phyloP scores from a whole-genome alignment of 1,139 yeast species.

The Saccharomycopsis hybrid region DNA sequence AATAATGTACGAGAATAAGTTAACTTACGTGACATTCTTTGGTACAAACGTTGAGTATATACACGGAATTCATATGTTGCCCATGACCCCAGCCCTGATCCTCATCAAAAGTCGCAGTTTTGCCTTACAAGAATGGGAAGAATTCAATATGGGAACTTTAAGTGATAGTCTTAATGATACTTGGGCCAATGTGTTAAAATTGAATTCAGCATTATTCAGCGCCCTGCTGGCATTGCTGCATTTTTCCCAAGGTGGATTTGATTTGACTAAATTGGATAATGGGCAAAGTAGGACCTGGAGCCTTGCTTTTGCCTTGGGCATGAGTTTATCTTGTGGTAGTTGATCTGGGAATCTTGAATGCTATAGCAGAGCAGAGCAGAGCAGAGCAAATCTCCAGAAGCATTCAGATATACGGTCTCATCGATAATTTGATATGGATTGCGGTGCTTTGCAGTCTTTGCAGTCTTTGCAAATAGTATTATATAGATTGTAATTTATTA shows the following conservation, averaged over 20 bases:
- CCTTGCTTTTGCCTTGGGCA: constrained; percentile 45
- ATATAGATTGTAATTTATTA: too few relatives aligned
- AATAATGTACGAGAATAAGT: constrained; percentile 56
- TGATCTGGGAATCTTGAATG: too few relatives aligned
- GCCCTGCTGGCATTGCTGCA: constrained; percentile 42
- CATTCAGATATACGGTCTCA: too few relatives aligned
- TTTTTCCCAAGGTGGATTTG: constrained; percentile 33
- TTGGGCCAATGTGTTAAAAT: constrained; percentile 48
- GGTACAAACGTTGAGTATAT: constrained; percentile 47
- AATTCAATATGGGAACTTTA: constrained; percentile 30
- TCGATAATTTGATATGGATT: too few relatives aligned
- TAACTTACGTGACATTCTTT: constrained; percentile 54
- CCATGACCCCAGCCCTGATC: constrained; percentile 51
- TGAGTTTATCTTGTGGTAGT: constrained; percentile 8
- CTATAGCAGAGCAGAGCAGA: too few relatives aligned
- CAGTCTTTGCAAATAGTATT: too few relatives aligned
- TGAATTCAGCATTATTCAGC: constrained; percentile 51
- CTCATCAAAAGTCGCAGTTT: constrained; percentile 41
- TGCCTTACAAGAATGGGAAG: constrained; percentile 49
- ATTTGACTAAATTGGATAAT: constrained; percentile 39
- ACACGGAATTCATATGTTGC: constrained; percentile 61
- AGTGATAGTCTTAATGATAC: constrained; percentile 36
- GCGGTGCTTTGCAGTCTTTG: too few relatives aligned
- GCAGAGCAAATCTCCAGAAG: too few relatives aligned
- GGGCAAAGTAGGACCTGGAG: constrained; percentile 59